Evolutionary conservation across 768 basidiomycete species (phyloP).

Genomic region (Sporobolomyces pararoseus): DNA sequence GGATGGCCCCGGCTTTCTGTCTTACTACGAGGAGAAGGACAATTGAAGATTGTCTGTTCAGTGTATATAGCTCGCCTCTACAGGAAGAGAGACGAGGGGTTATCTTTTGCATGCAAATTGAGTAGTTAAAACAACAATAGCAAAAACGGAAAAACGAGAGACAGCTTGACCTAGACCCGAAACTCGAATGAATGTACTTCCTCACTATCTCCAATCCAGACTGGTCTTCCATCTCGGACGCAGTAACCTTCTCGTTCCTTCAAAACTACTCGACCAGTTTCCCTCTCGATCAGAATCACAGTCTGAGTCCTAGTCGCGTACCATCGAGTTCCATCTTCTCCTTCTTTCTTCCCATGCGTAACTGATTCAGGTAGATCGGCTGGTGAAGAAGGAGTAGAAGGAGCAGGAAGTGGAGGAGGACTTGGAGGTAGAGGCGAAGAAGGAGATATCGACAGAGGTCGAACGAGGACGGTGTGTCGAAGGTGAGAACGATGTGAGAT

Average conservation of each 20-base stretch:
- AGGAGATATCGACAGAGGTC: conserved; percentile 30
- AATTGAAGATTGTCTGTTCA: too few relatives aligned
- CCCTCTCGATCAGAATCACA: conserved; percentile 35
- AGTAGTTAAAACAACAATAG: too few relatives aligned
- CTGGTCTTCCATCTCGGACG: conserved; percentile 24
- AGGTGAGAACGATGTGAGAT: conserved; percentile 31
- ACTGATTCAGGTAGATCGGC: neutral
- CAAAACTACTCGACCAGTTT: conserved; percentile 23
- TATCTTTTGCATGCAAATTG: too few relatives aligned
- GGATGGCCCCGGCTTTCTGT: too few relatives aligned
- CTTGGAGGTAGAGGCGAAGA: conserved; percentile 9
- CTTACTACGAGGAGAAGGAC: too few relatives aligned
- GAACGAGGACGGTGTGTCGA: conserved; percentile 40
- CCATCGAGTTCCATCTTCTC: conserved; percentile 27
- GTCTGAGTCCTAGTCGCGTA: conserved; percentile 44
- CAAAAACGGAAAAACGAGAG: too few relatives aligned
- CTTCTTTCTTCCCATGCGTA: neutral
- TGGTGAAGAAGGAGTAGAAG: neutral
- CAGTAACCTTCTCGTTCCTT: conserved; percentile 38
- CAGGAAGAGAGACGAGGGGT: too few relatives aligned
- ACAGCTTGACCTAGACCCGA: too few relatives aligned
- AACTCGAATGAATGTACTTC: conserved; percentile 14
- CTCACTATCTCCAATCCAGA: conserved; percentile 31
- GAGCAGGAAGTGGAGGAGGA: conserved; percentile 23
- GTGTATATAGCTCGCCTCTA: too few relatives aligned